Percentiles rank a stretch among this genome's conserved stretches.
These are phyloP conservation scores for Corinectria fuckeliana DNA, from an alignment of 2,329 filamentous ascomycete species.

Conservation along the genomic window DNA sequence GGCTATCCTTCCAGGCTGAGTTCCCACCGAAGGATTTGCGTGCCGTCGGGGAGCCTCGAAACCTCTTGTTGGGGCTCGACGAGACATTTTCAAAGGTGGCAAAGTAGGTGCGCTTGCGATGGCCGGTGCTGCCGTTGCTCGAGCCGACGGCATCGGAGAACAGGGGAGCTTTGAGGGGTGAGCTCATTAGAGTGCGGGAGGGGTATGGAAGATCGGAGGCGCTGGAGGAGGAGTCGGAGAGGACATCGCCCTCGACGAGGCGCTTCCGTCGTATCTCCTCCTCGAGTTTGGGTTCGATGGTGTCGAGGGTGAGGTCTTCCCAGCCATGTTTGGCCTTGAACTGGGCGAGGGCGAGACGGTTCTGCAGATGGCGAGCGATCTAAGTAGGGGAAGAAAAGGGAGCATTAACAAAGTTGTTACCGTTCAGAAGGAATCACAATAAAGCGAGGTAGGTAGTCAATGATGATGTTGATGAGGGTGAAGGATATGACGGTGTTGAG, in stretches of 20 bases:
- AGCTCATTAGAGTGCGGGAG: slow-evolving; percentile 75
- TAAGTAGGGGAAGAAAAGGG: slow-evolving; percentile 48
- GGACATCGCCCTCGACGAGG: slow-evolving; percentile 72
- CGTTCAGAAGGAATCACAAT: neutral
- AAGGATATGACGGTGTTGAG: neutral
- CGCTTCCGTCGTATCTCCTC: slow-evolving; percentile 79
- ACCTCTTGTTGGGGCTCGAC: slow-evolving; percentile 71
- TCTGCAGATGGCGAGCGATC: slow-evolving; percentile 93
- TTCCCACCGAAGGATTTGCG: slow-evolving; percentile 64
- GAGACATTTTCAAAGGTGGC: slow-evolving; percentile 62
- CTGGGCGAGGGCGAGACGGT: slow-evolving; percentile 92
- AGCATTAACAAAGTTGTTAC: slow-evolving; percentile 23
- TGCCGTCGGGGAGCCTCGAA: slow-evolving; percentile 67
- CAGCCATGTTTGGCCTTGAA: slow-evolving; percentile 97
- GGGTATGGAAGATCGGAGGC: slow-evolving; percentile 79
- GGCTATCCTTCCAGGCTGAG: slow-evolving; percentile 76
- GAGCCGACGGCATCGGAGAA: slow-evolving; percentile 84
- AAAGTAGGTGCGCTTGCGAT: slow-evolving; percentile 69
- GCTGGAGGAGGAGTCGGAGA: slow-evolving; percentile 87
- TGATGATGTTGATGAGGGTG: neutral
- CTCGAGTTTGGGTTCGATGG: slow-evolving; percentile 83
- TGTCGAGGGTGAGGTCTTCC: slow-evolving; percentile 86
- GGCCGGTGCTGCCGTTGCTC: slow-evolving; percentile 70
- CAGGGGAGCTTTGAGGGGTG: slow-evolving; percentile 80
- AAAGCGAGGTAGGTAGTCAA: neutral